Evolutionary conservation across 148 eudicot species (phyloP), one percentile per base, ranked within the genome.

Genomic region (Vaccinium darrowii): DNA sequence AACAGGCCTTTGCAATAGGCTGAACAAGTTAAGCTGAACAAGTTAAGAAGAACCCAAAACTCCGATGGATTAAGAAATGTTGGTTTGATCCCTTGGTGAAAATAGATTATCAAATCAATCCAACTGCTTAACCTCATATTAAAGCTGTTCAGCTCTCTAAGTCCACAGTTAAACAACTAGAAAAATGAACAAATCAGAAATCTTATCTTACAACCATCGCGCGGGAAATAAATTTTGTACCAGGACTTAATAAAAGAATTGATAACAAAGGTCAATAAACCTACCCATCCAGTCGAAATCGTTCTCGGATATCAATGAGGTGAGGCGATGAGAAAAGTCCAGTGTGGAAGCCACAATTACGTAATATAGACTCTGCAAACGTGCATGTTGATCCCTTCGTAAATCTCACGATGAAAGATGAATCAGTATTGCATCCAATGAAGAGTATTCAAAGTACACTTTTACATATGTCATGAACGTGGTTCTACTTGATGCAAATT

Each of bases 261-360:
- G 63, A 19, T 76, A 10, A 30, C 15, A 76, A 82, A 77, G 62
- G 82, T 60, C 15, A 80, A 76, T 49, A 58, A 72, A 67, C 95
- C 84, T 88, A 97, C 99, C 99, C 98, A 83, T 97, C 92, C 84
- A 97, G 60, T 67, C 92, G 93, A 89, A 96, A 97, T 90, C 99
- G 94, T 90, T 97, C 99, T 74, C 96, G 93, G 71, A 97, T 95
- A 88, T 97, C 99, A 87, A 97, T 95, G 81, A 97, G 98, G 89
- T 97, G 99, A 36, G 99, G 99, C 75, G 99, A 97, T 49, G 99
- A 95, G 90, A 97, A 97, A 80, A 97, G 98, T 67, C 99, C 99
- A 16, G 99, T 97, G 85, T 62, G 94, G 87, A 95, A 97, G 80
- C 98, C 99, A 90, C 94, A 97, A 82, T 91, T 92, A 73, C 95